Evolutionary conservation across 1,284 basidiomycete genomes (phyloP).

Genomic region (Apiotrichum mycotoxinovorans): DNA sequence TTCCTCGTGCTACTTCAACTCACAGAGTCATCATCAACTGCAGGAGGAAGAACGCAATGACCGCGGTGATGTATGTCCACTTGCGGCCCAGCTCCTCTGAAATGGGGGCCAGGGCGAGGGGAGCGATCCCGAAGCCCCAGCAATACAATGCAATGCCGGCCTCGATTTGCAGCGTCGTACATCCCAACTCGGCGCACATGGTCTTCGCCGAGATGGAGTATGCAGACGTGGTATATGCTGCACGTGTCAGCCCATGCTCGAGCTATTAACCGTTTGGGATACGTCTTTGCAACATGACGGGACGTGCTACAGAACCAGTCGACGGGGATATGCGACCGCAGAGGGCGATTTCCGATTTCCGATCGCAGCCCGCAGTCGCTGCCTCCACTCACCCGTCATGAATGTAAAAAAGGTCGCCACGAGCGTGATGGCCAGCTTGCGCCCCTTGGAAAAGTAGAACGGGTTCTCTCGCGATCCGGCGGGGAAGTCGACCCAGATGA

Average conservation of each 20-base stretch:
- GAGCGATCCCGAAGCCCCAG: conserved; percentile 64
- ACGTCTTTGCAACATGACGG: too few species aligned
- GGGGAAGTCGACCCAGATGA: conserved; percentile 60
- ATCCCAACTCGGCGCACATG: conserved; percentile 65
- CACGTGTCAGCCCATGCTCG: neutral
- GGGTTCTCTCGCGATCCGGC: conserved; percentile 58
- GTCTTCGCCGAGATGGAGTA: conserved; percentile 61
- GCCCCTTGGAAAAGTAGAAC: conserved; percentile 54
- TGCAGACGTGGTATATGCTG: conserved; percentile 58
- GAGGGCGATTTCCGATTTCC: too few species aligned
- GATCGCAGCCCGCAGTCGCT: neutral
- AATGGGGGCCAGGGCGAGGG: conserved; percentile 67
- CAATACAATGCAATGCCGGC: conserved; percentile 62
- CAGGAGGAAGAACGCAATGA: conserved; percentile 58
- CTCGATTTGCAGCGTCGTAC: conserved; percentile 60
- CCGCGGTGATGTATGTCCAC: conserved; percentile 63
- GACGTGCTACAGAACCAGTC: too few species aligned
- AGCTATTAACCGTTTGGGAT: neutral
- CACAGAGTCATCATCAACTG: conserved; percentile 63
- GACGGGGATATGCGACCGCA: neutral
- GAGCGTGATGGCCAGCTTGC: conserved; percentile 61
- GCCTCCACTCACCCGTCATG: conserved; percentile 53
- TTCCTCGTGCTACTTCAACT: too few species aligned
- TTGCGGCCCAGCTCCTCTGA: conserved; percentile 73
- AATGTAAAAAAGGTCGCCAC: conserved; percentile 61